Percentiles rank a stretch among this genome's conserved stretches.
phyloP scores from a whole-genome alignment of 129 eudicot genomes.

The Flaveria trinervia region DNA sequence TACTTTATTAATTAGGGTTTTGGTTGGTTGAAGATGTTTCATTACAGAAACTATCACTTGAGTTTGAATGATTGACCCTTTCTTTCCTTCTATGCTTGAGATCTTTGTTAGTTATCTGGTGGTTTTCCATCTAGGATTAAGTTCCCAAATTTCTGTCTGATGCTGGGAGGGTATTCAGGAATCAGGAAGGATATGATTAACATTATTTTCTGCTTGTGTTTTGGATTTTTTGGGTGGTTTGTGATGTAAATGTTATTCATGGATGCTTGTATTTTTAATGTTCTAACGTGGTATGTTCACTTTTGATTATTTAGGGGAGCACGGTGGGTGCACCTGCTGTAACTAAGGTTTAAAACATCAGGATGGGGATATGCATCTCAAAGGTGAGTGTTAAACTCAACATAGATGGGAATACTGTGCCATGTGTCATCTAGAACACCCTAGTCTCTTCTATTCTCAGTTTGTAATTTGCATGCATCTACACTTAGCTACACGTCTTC shows the following conservation, averaged over 20 bases:
- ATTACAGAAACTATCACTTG: not conserved
- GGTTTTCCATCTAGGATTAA: not conserved
- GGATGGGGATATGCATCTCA: slow-evolving; percentile 63
- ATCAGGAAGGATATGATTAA: not conserved
- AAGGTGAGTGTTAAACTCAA: slow-evolving; percentile 38
- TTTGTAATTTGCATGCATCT: not conserved
- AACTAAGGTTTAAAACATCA: slow-evolving; percentile 15
- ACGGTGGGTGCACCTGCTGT: not conserved
- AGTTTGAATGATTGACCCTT: slow-evolving; percentile 12
- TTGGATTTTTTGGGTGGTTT: not conserved
- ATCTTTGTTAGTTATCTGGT: slow-evolving; percentile 17
- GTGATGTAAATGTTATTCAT: not conserved
- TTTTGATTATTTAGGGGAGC: slow-evolving; percentile 28
- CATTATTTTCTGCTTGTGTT: slow-evolving; percentile 5
- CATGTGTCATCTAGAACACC: not conserved
- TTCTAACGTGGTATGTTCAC: not conserved
- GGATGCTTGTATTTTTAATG: not conserved
- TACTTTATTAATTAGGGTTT: slow-evolving; percentile 14
- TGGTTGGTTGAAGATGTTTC: not conserved
- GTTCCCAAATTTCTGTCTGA: not conserved
- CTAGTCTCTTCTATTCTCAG: not conserved
- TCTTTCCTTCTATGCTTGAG: not conserved
- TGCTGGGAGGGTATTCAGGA: not conserved
- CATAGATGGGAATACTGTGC: slow-evolving; percentile 2
- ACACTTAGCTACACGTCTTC: not conserved